Conservation (phyloP, 768 basidiomycete genomes). For the Serendipita sp. region DNA sequence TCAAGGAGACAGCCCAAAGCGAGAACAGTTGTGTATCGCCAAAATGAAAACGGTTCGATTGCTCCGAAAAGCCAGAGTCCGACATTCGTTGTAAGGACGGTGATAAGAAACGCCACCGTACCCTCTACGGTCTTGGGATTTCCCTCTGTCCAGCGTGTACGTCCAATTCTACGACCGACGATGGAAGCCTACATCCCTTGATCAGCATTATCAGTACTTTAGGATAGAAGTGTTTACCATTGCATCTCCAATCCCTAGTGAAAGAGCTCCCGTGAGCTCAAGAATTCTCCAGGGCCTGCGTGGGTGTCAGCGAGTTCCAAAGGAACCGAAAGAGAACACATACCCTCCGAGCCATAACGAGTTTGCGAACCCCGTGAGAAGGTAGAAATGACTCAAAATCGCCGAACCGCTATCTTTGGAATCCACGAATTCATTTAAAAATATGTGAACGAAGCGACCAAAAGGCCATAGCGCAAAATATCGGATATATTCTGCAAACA, state of each 20-base stretch:
- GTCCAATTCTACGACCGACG: slow-evolving; percentile 71
- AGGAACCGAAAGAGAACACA: slow-evolving; percentile 7
- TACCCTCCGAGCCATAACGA: slow-evolving; percentile 92
- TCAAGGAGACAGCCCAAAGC: slow-evolving; percentile 62
- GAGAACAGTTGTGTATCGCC: slow-evolving; percentile 48
- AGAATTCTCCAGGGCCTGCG: slow-evolving; percentile 34
- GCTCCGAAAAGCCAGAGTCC: slow-evolving; percentile 52
- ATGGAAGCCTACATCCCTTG: slow-evolving; percentile 56
- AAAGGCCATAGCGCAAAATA: slow-evolving; percentile 98
- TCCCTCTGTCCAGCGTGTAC: slow-evolving; percentile 65
- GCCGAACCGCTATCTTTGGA: slow-evolving; percentile 89
- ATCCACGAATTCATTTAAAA: slow-evolving; percentile 96
- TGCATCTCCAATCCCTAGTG: slow-evolving; percentile 86
- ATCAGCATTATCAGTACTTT: not conserved
- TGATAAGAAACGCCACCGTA: slow-evolving; percentile 60
- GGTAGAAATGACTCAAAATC: slow-evolving; percentile 92
- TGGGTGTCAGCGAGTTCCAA: slow-evolving; percentile 1
- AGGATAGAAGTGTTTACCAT: slow-evolving; percentile 30
- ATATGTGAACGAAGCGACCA: slow-evolving; percentile 81
- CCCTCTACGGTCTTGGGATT: slow-evolving; percentile 87
- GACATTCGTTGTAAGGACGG: slow-evolving; percentile 48
- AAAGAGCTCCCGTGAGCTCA: slow-evolving; percentile 72
- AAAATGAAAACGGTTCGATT: slow-evolving; percentile 52
- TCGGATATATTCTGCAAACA: slow-evolving; percentile 79
- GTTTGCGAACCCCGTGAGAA: slow-evolving; percentile 87